phyloP scores from a whole-genome alignment of 1,139 yeast species.

The Ogataea hybrid region DNA sequence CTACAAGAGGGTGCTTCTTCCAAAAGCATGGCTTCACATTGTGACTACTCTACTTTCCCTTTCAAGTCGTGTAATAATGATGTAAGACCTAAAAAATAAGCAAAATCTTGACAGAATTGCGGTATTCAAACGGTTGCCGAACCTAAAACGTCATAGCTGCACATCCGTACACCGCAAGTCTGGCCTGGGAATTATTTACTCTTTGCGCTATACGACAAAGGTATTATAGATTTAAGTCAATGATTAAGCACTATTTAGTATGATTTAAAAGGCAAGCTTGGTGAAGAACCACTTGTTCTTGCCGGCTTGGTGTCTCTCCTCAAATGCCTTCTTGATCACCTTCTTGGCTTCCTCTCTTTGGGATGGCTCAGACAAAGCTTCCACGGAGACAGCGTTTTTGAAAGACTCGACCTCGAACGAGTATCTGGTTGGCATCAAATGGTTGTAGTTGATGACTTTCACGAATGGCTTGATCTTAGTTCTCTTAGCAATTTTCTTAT shows the following conservation, averaged over 20 bases:
- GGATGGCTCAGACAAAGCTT: too few relatives aligned
- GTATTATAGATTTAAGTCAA: conserved; percentile 6
- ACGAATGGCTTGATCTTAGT: too few relatives aligned
- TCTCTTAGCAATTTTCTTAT: too few relatives aligned
- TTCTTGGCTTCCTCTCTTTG: too few relatives aligned
- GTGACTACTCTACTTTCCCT: background rate
- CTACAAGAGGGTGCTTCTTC: background rate
- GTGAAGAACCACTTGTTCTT: too few relatives aligned
- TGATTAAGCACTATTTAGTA: conserved; percentile 18
- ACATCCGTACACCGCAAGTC: conserved; percentile 1
- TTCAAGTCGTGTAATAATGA: background rate
- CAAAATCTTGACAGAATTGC: conserved; percentile 4
- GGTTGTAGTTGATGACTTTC: too few relatives aligned
- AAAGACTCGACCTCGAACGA: too few relatives aligned
- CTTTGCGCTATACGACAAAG: background rate
- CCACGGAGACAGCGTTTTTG: too few relatives aligned
- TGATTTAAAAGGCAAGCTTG: conserved; percentile 82
- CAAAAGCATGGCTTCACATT: background rate
- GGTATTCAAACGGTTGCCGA: conserved; percentile 1
- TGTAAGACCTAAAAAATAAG: background rate
- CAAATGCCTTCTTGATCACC: too few relatives aligned
- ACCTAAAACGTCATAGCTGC: background rate
- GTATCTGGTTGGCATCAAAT: too few relatives aligned
- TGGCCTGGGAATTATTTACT: background rate
- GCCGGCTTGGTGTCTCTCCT: too few relatives aligned